Base-by-base conservation (phyloP, 257 asterid species). In the Petrea volubilis region DNA sequence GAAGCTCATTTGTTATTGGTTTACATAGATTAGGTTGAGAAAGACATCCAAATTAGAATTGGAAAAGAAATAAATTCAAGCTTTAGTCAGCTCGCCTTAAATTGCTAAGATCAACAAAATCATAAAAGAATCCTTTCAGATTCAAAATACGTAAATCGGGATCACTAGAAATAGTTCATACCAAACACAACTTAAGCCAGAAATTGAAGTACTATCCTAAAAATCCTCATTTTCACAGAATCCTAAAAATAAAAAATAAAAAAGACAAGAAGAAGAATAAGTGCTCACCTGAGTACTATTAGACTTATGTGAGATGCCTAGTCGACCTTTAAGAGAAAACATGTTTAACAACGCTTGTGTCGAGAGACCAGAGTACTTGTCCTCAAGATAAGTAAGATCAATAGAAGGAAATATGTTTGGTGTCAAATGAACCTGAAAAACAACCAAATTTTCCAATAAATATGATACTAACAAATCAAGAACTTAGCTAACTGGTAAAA, bases 291-390 rank as follows among this genome's bases (percentile, higher is more conserved):
- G 82, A 34, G 91, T 75, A 51, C 34, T 72, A 56, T 87, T 85
- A 29, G 58, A 33, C 65, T 76, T 85, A 64, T 66, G 82, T 41
- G 83, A 64, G 63, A 61, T 53, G 82, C 75, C 82, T 64, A 78
- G 79, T n/a, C 76, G 79, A 40, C 88, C 84, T 83, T 78, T 89
- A 28, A 91, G 79, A 63, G 96, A 86, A 46, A 87, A 87, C 53
- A 86, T 84, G 58, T 89, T 93, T 73, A 93, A 78, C 51, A 91
- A 71, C 10, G 97, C 94, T 75, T 91, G 97, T 63, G 95, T 85
- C 20, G 98, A 89, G 69, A 89, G 71, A 33, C 96, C 97, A 0
- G 98, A 86, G 81, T 89, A 86, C 82, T 85, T 91, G 77, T 85
- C 96, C 69, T 91, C 97, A 4, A 87, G 64, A 60, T 84, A 82